Percentiles rank a stretch among this genome's conserved stretches.
Conservation (phyloP, 2,329 filamentous ascomycete genomes). For the Cladosporium sp. region DNA sequence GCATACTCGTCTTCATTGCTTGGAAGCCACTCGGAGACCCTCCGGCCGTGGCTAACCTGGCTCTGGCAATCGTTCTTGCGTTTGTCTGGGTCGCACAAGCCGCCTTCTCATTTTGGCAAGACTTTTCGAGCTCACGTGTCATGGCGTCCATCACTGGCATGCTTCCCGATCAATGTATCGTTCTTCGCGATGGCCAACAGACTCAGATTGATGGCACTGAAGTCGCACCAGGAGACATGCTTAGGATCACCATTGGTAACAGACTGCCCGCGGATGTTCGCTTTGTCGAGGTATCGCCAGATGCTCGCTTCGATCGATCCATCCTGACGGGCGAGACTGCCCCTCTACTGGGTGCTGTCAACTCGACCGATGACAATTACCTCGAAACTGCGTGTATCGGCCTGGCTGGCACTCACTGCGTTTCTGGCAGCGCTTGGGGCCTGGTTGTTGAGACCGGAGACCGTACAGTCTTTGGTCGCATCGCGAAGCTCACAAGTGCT, state of each 20-base stretch:
- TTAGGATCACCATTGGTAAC: conserved; percentile 66
- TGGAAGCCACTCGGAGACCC: conserved; percentile 73
- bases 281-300: conserved; percentile 63
- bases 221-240: conserved; percentile 67
- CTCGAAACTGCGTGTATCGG: conserved; percentile 73
- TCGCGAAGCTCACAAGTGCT: conserved; percentile 67
- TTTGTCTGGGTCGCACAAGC: conserved; percentile 62
- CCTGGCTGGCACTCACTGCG: conserved; percentile 74
- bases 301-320: conserved; percentile 68
- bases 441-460: conserved; percentile 70
- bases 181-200: conserved; percentile 57
- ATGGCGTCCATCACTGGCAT: conserved; percentile 78
- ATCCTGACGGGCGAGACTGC: conserved; percentile 65
- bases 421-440: conserved; percentile 62
- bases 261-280: conserved; percentile 71
- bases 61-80: conserved; percentile 67
- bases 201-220: conserved; percentile 38
- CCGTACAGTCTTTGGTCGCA: conserved; percentile 67
- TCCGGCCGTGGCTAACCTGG: conserved; percentile 66
- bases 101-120: conserved; percentile 56
- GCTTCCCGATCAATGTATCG: conserved; percentile 68
- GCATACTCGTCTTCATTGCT: conserved; percentile 69
- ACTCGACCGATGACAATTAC: conserved; percentile 68
- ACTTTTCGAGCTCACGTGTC: conserved; percentile 71
- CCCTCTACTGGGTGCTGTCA: conserved; percentile 59